phyloP scores from a whole-genome alignment of 345 rosid genomes.

The Pistacia vera region DNA sequence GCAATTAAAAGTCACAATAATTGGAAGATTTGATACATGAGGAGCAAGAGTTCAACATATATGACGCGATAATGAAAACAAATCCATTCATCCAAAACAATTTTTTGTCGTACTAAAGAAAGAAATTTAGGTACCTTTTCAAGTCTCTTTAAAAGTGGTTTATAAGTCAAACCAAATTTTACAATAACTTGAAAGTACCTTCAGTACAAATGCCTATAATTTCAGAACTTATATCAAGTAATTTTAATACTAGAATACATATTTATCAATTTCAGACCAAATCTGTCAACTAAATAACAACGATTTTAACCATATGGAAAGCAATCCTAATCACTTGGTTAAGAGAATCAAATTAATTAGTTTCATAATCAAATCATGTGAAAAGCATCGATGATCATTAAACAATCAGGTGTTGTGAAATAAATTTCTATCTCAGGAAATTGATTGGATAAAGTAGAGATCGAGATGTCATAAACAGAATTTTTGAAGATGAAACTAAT shows the following conservation, averaged over 20 bases:
- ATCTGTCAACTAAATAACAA: too few species aligned
- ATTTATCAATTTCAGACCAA: too few species aligned
- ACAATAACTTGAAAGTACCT: too few species aligned
- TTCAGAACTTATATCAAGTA: too few species aligned
- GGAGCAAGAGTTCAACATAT: not conserved
- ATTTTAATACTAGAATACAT: too few species aligned
- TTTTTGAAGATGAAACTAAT: not conserved
- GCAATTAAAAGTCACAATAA: slow-evolving; percentile 9
- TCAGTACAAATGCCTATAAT: too few species aligned
- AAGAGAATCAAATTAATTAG: too few species aligned
- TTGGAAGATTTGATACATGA: not conserved
- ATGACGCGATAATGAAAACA: not conserved
- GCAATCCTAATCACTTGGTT: not conserved
- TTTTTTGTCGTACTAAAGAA: not conserved
- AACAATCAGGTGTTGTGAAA: not conserved
- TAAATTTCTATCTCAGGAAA: not conserved
- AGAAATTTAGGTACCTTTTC: not conserved
- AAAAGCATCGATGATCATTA: not conserved
- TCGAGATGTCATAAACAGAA: not conserved
- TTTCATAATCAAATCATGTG: not conserved
- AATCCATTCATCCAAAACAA: not conserved
- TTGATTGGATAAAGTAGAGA: not conserved
- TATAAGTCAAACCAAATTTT: not conserved
- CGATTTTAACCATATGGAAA: not conserved
- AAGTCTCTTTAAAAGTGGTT: not conserved